phyloP scores from a whole-genome alignment of 2,329 filamentous ascomycete species.

The Beauveria sp. region DNA sequence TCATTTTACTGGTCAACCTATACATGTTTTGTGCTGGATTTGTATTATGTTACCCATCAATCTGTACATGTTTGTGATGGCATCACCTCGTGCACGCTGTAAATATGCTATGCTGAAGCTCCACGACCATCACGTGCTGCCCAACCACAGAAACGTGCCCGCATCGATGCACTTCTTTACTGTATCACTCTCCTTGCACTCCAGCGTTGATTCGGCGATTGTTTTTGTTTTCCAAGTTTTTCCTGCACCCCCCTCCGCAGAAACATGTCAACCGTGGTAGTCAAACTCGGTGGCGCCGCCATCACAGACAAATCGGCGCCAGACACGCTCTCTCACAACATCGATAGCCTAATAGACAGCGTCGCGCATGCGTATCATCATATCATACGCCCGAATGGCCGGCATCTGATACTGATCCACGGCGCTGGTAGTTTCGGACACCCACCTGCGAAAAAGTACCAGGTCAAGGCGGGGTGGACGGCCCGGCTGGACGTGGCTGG shows the following conservation, averaged over 20 bases:
- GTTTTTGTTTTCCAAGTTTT: neutral
- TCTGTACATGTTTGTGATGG: neutral
- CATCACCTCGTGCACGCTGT: neutral
- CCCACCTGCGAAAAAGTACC: slow-evolving; percentile 11
- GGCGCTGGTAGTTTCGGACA: slow-evolving; percentile 12
- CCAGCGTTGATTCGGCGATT: neutral
- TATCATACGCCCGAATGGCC: neutral
- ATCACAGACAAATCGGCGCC: slow-evolving; percentile 10
- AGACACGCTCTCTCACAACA: neutral
- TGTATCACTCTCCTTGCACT: neutral
- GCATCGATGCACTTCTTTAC: neutral
- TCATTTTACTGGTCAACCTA: neutral
- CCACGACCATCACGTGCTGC: slow-evolving; percentile 1
- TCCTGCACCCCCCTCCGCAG: neutral
- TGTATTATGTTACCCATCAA: neutral
- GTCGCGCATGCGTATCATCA: slow-evolving; percentile 6
- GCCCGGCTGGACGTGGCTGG: neutral
- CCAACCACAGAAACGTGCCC: neutral
- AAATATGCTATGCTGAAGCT: neutral
- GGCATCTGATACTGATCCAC: slow-evolving; percentile 3
- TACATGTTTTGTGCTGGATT: no score
- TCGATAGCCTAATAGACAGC: slow-evolving; percentile 1
- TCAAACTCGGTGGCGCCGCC: slow-evolving; percentile 13
- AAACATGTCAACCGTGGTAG: slow-evolving; percentile 5
- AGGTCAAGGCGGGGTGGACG: slow-evolving; percentile 10